Evolutionary conservation across 1,139 yeast genomes (phyloP), one percentile per base, ranked within the genome.

Genomic region (Zygoascus hellenicus): DNA sequence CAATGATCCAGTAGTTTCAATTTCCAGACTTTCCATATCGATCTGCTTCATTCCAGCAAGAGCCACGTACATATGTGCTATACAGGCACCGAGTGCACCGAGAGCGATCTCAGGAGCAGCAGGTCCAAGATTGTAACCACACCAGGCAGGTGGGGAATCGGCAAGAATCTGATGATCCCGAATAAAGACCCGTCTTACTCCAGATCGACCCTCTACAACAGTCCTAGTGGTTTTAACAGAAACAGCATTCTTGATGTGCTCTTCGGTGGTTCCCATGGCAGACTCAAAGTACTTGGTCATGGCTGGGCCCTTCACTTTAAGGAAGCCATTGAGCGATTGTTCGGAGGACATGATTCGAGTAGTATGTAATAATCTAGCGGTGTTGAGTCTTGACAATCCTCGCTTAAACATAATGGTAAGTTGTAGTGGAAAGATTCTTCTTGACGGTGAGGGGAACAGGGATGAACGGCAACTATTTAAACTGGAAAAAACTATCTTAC

Each of bases 31-130:
- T 11, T 41, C 39, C 44, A 48, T 32, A 9, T 38, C 39, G 22
- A 48, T 33, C 26, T 26, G 22, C 35, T 45, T 30, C 38, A 48
- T 48, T 6, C 51, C 51, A n/a, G 51, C 51, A 35, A 45, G 15
- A 9, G 42, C 51, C n/a, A 48, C 33, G 29, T 48, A 48, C 51
- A 48, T 48, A 38, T 48, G 51, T 29, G 51, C 43, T 9, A 48
- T 10, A 29, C 51, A 48, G 11, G 51, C 51, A 11, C 51, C 51
- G 9, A 48, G 39, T 2, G 51, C 46, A 17, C 51, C 46, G 32
- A 48, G 32, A n/a, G 39, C 37, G 31, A 48, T 45, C 29, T 48
- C 51, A 11, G 51, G 51, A 22, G 51, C 51, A 17, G 44, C 38
- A 9, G 51, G 40, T 1, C 48, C 51, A 14, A 48, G 31, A 31